phyloP scores from a whole-genome alignment of 148 eudicot species.

The Camellia lanceoleosa region DNA sequence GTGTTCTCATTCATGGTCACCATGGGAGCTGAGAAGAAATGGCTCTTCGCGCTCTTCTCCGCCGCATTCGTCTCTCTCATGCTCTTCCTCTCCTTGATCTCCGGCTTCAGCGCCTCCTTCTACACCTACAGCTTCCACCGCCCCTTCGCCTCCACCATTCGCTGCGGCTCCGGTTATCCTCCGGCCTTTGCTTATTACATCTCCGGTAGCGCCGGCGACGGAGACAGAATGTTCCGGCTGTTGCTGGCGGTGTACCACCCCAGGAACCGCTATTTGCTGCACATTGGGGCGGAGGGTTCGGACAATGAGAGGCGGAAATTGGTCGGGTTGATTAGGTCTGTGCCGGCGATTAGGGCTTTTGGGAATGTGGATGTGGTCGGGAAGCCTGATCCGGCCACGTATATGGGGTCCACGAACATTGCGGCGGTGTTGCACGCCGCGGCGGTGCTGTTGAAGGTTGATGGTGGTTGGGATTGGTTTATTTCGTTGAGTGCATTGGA shows the following conservation, averaged over 20 bases:
- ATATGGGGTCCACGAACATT: constrained; percentile 73
- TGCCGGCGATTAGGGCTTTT: constrained; percentile 58
- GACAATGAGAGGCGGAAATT: constrained; percentile 57
- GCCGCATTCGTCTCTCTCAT: constrained; percentile 63
- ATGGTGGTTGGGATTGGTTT: constrained; percentile 92
- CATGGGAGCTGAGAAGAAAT: constrained; percentile 88
- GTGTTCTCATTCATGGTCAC: constrained; percentile 15
- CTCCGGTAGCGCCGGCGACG: constrained; percentile 62
- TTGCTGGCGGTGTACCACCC: constrained; percentile 85
- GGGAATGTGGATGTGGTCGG: constrained; percentile 89
- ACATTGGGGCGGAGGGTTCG: constrained; percentile 63
- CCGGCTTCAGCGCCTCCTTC: constrained; percentile 52
- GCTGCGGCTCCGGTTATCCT: constrained; percentile 56
- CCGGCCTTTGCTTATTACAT: constrained; percentile 88
- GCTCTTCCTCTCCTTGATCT: constrained; percentile 55
- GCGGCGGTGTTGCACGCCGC: constrained; percentile 71
- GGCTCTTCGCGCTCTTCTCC: constrained; percentile 70
- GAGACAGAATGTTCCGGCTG: constrained; percentile 54
- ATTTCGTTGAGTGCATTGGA: constrained; percentile 74
- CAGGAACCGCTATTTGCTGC: constrained; percentile 75
- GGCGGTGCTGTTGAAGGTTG: constrained; percentile 73
- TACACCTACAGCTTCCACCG: constrained; percentile 21
- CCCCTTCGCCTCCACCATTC: constrained; percentile 33
- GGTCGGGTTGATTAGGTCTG: constrained; percentile 44
- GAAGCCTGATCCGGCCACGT: constrained; percentile 67